phyloP scores from a whole-genome alignment of 148 eudicot genomes.

The Suaeda aralocaspica region DNA sequence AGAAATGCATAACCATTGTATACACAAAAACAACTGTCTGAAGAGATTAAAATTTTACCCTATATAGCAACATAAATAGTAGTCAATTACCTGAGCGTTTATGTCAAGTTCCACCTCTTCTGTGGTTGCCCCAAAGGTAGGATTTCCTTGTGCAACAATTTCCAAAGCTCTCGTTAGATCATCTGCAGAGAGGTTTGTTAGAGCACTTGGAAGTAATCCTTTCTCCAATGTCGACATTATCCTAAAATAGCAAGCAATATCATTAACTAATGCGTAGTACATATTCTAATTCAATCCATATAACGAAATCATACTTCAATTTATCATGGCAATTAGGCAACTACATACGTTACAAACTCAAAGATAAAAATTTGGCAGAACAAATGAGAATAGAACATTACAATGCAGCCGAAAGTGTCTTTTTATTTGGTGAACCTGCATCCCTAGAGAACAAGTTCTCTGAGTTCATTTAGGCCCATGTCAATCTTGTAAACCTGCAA shows the following conservation, averaged over 20 bases:
- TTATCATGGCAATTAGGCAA: too few relatives aligned
- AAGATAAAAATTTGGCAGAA: too few relatives aligned
- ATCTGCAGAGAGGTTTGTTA: constrained; percentile 48
- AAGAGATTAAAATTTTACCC: background rate
- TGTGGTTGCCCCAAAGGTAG: constrained; percentile 44
- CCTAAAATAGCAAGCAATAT: constrained; percentile 26
- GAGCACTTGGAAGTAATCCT: constrained; percentile 49
- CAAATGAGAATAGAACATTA: too few relatives aligned
- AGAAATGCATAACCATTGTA: background rate
- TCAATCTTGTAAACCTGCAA: constrained; percentile 51
- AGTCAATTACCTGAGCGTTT: constrained; percentile 52
- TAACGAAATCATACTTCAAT: background rate
- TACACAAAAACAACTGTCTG: background rate
- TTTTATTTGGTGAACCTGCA: constrained; percentile 46
- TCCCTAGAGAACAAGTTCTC: constrained; percentile 42
- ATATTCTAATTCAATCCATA: too few relatives aligned
- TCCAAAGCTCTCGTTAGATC: constrained; percentile 52
- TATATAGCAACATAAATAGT: background rate
- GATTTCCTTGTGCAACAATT: constrained; percentile 60
- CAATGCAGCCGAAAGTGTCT: background rate
- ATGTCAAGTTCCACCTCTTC: constrained; percentile 64
- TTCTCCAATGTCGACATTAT: constrained; percentile 66
- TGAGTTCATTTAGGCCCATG: constrained; percentile 40
- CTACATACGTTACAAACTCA: too few relatives aligned
- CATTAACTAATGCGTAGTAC: too few relatives aligned